Base-by-base conservation (phyloP, 306 rosid species). In the cucumber (Cucumis sativus) region DNA sequence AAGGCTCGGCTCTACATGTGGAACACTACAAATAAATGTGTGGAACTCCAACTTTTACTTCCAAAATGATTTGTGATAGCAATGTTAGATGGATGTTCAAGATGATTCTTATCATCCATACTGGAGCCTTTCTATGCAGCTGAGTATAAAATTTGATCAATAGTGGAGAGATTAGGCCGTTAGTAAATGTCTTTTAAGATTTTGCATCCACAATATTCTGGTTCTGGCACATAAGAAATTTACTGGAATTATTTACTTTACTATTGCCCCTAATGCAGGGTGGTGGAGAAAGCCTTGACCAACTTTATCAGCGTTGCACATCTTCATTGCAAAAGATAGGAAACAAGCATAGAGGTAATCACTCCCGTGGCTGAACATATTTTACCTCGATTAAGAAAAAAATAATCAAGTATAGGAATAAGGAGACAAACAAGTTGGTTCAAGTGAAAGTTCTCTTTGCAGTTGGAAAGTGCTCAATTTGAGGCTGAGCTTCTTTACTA, bases 241-340 rank as follows among this genome's bases (percentile, higher is more conserved):
- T 8, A 56, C 28, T 79, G 77, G 61, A 60, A 64, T 79, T 79
- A 76, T 78, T 28, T 83, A 40, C 77, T 56, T 58, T 67, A 21
- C 60, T 57, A 45, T 67, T 66, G 58, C 21, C 59, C 57, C 41
- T 11, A 64, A 33, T 84, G 80, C 86, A 95, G 97, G 99, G 97
- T 56, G 99, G 97, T 37, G 99, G 99, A 71, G 99, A 95, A 86
- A 92, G 97, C 81, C 86, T 82, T 77, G 92, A 81, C 80, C 96
- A 88, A 79, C 93, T 95, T 82, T 86, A 76, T 77, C 83, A 86
- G 49, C 97, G 97, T 70, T 74, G 96, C 84, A 86, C 93, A 60
- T 87, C 96, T 79, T 81, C 92, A 64, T 71, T 92, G 86, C 82
- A 77, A 76, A 82, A 83, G 79, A 90, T 90, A 77, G 93, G 88